Conservation (phyloP, 805 yeast genomes). For the Candida golubevii region DNA sequence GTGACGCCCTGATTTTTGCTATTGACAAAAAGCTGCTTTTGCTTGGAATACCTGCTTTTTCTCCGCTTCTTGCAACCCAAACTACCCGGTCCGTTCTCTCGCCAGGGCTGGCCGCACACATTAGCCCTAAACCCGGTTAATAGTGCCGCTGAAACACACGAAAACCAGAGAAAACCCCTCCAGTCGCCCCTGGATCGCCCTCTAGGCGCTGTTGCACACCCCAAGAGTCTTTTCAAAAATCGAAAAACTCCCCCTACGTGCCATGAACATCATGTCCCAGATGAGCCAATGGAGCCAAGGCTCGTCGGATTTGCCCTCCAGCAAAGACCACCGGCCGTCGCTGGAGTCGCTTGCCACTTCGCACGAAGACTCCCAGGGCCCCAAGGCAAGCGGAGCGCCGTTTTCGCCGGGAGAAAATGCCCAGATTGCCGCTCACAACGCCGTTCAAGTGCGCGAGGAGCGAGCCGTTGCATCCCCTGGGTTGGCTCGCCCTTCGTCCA, state of each 20-base stretch:
- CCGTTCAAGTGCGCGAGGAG: not conserved
- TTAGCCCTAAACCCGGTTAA: too few species aligned
- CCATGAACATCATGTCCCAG: constrained; percentile 8
- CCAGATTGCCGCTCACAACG: not conserved
- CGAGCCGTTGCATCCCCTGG: not conserved
- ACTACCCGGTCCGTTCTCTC: too few species aligned
- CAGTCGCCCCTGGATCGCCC: too few species aligned
- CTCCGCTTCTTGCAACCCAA: too few species aligned
- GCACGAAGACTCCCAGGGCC: constrained; percentile 1
- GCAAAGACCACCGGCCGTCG: constrained; percentile 6
- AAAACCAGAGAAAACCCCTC: too few species aligned
- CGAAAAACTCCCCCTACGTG: too few species aligned
- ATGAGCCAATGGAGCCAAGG: constrained; percentile 11
- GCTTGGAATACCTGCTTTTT: too few species aligned
- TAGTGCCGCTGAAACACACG: too few species aligned
- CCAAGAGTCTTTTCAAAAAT: not conserved
- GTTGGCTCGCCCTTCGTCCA: not conserved
- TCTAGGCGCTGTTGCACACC: not conserved
- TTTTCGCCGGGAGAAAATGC: not conserved
- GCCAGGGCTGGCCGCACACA: too few species aligned
- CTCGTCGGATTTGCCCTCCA: constrained; percentile 7
- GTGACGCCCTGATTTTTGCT: too few species aligned
- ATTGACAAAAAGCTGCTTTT: too few species aligned
- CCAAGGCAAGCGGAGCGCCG: not conserved
- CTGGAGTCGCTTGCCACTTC: constrained; percentile 9